These are phyloP conservation scores for Waltiozyma sp. DNA, from an alignment of 1,139 yeast species.

Conservation along the genomic window DNA sequence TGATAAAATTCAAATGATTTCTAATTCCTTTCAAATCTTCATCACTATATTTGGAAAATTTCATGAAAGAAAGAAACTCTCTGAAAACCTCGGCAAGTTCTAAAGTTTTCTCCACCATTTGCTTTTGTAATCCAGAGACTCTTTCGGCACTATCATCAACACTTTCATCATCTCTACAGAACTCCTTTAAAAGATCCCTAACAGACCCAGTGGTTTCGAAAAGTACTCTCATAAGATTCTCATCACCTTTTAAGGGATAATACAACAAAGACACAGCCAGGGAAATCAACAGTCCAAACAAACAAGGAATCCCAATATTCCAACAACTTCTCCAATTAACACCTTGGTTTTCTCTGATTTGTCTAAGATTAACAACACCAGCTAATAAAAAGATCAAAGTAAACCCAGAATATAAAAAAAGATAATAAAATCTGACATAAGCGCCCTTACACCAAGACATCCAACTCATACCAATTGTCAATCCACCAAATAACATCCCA, in stretches of 20 bases:
- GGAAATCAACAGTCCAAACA: constrained; percentile 31
- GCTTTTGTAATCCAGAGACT: constrained; percentile 15
- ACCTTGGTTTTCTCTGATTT: constrained; percentile 8
- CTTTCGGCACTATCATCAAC: constrained; percentile 11
- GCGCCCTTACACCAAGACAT: constrained; percentile 32
- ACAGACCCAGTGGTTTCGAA: constrained; percentile 16
- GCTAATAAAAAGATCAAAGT: constrained; percentile 25
- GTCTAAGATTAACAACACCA: constrained; percentile 14
- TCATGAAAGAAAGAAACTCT: constrained; percentile 31
- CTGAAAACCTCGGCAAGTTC: constrained; percentile 30
- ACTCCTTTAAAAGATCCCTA: constrained; percentile 17
- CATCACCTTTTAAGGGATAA: constrained; percentile 31
- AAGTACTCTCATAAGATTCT: constrained; percentile 17
- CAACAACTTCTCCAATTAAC: constrained; percentile 28
- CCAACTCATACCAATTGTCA: constrained; percentile 26
- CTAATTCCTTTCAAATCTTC: constrained; percentile 26
- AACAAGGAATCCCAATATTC: constrained; percentile 33
- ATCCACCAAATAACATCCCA: constrained; percentile 33
- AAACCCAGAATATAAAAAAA: constrained; percentile 26
- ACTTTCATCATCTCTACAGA: neutral
- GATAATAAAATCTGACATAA: constrained; percentile 29
- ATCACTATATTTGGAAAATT: constrained; percentile 25
- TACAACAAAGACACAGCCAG: constrained; percentile 24
- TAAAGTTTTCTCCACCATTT: constrained; percentile 23
- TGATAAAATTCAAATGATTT: constrained; percentile 28